A percentile compares a stretch with the other conserved stretches of the same genome.
phyloP scores from a whole-genome alignment of 2,329 filamentous ascomycete species.

The Ophiostoma fasciatum region DNA sequence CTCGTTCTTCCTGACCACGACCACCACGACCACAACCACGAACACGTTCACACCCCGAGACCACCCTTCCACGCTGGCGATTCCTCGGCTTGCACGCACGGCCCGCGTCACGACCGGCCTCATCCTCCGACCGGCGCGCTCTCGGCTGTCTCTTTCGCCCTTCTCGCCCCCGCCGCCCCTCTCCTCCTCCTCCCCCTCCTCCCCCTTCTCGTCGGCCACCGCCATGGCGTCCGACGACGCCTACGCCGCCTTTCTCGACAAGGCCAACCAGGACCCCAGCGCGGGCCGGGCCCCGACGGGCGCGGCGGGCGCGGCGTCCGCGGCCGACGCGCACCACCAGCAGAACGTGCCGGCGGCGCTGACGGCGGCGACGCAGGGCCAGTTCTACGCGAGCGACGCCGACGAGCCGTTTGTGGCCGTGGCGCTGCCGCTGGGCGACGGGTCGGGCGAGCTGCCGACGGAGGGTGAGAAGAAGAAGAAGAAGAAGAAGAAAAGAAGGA shows the following conservation, averaged over 20 bases:
- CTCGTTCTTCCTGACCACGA: no score
- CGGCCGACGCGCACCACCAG: neutral
- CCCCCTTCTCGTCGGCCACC: slow-evolving; percentile 13
- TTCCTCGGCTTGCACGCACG: no score
- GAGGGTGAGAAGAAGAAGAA: no score
- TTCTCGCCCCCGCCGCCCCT: no score
- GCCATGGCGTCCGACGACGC: slow-evolving; percentile 63
- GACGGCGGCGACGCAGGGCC: slow-evolving; percentile 32
- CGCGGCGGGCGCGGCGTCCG: slow-evolving; percentile 5
- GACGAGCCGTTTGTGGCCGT: slow-evolving; percentile 79
- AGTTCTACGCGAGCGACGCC: slow-evolving; percentile 64
- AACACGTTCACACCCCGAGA: no score
- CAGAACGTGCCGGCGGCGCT: slow-evolving; percentile 43
- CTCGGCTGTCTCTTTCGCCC: no score
- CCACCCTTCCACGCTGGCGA: no score
- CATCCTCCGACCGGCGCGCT: no score
- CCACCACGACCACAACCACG: no score
- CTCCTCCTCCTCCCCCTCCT: neutral
- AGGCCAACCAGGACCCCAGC: slow-evolving; percentile 68
- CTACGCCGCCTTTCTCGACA: slow-evolving; percentile 74
- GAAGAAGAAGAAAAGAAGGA: no score
- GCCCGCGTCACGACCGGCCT: no score
- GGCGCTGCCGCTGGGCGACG: slow-evolving; percentile 47
- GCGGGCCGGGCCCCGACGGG: slow-evolving; percentile 30
- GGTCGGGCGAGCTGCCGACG: slow-evolving; percentile 39